Base-by-base conservation (phyloP, 331 rosid species). In the Arachis monticola region DNA sequence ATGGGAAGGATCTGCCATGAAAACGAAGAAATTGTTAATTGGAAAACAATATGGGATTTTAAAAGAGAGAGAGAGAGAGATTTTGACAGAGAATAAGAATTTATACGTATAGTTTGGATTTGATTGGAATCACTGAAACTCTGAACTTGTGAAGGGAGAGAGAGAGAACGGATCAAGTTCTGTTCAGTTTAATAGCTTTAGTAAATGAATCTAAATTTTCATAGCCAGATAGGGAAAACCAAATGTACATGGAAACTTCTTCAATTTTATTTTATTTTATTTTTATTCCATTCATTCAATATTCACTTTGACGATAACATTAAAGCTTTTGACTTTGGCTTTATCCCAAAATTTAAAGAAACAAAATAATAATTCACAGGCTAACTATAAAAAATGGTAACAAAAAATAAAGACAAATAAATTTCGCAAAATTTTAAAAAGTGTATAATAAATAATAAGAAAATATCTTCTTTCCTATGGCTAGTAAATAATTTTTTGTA, bases 1-100 rank as follows among this genome's bases (percentile, higher is more conserved):
- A 67, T 70, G 83, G 79, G 79, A 67, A 80, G 17, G 91, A 79
- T 83, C 88, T 77, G 86, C 91, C 80, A 84, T 79, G 86, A 80
- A 86, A 88, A 80, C 68, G 81, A 77, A 53, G 82, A 78, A 83
- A 70, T 44, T 61, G 48, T 52, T 35, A 71, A 59, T 57, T 50
- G 63, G 74, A 71, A 50, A 35, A 35, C 3, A 35, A 35, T 35
- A 13, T 35, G 72, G 73, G 72, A 75, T 75, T 48, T 69, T 4
- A 10, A 59, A 10, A 59, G 72, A 70, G n/a, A 50, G 42, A 51
- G 76, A 47, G 52, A 50, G 17, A 50, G 17, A 51, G 56, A 51
- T 10, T n/a, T 46, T 56, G 61, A 70, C 47, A 59, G 59, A 38
- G 68, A 82, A 71, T 66, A 32, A 74, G 70, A 73, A 69, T 41